phyloP scores from a whole-genome alignment of 768 basidiomycete species.

The Lentinula edodes region DNA sequence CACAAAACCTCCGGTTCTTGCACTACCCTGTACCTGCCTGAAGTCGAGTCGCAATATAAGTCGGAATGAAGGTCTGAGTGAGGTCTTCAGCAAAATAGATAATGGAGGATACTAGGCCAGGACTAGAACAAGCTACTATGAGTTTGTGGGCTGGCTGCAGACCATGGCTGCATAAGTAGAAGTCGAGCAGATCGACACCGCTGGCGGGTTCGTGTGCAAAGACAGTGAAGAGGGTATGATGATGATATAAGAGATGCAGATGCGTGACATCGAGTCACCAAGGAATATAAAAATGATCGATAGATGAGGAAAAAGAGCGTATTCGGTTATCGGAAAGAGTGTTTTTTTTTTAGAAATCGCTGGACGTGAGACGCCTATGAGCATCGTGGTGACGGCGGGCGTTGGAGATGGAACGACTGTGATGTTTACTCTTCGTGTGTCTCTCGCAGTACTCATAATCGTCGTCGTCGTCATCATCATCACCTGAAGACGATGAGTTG shows the following conservation, averaged over 20 bases:
- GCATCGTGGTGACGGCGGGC: neutral
- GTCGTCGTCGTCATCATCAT: neutral
- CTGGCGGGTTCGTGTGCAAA: neutral
- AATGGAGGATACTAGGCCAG: neutral
- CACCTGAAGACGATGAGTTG: constrained; percentile 10
- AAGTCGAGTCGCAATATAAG: neutral
- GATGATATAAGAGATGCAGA: neutral
- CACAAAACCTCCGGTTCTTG: neutral
- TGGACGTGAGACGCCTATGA: neutral
- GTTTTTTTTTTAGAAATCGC: neutral
- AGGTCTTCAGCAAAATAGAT: neutral
- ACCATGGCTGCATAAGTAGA: neutral
- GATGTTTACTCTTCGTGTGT: neutral
- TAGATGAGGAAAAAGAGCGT: neutral
- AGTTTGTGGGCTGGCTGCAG: neutral
- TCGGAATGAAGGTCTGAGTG: neutral
- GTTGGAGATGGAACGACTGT: neutral
- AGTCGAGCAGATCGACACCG: neutral
- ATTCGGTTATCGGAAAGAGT: neutral
- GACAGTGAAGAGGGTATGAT: neutral
- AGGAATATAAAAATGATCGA: neutral
- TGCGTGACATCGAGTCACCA: neutral
- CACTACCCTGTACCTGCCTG: neutral
- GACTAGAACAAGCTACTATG: neutral
- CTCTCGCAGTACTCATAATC: neutral